A percentile compares a stretch with the other conserved stretches of the same genome.
These are phyloP conservation scores for Spizellomyces punctatus DNA, from an alignment of 192 early-diverging fungal species.

Conservation along the genomic window DNA sequence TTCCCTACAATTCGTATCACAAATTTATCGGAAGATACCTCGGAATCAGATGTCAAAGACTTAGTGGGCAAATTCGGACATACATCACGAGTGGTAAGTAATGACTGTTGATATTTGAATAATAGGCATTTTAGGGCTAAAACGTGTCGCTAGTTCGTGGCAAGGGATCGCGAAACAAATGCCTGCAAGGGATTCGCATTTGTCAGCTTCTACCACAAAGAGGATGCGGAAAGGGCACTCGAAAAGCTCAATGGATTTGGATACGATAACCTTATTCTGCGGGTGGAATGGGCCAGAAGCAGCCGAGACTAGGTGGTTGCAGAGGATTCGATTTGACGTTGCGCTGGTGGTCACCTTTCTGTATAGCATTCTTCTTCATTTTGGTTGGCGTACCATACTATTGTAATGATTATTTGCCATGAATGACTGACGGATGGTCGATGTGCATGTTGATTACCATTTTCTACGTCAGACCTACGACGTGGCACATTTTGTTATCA, in stretches of 20 bases:
- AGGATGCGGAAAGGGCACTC: conserved; percentile 82
- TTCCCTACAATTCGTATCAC: conserved; percentile 78
- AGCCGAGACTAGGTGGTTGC: conserved; percentile 21
- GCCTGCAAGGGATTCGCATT: conserved; percentile 96
- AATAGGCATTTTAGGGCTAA: background rate
- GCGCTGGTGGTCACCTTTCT: too few species aligned
- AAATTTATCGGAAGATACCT: conserved; percentile 93
- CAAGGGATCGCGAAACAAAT: conserved; percentile 81
- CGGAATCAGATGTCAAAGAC: conserved; percentile 86
- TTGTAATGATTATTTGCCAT: too few species aligned
- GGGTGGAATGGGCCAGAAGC: conserved; percentile 77
- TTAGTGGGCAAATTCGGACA: conserved; percentile 86
- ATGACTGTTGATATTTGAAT: background rate
- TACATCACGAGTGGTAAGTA: conserved; percentile 69
- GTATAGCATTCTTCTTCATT: too few species aligned
- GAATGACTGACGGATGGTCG: too few species aligned
- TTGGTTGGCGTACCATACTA: too few species aligned
- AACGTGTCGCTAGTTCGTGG: conserved; percentile 60
- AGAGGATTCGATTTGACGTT: background rate
- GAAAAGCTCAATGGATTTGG: conserved; percentile 90
- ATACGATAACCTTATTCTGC: conserved; percentile 94
- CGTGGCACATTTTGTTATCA: too few species aligned
- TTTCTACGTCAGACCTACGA: too few species aligned
- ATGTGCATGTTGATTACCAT: too few species aligned
- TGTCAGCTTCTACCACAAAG: conserved; percentile 81